These are phyloP conservation scores for Prillingera fragicola DNA, from an alignment of 1,284 basidiomycete species.

Conservation along the genomic window DNA sequence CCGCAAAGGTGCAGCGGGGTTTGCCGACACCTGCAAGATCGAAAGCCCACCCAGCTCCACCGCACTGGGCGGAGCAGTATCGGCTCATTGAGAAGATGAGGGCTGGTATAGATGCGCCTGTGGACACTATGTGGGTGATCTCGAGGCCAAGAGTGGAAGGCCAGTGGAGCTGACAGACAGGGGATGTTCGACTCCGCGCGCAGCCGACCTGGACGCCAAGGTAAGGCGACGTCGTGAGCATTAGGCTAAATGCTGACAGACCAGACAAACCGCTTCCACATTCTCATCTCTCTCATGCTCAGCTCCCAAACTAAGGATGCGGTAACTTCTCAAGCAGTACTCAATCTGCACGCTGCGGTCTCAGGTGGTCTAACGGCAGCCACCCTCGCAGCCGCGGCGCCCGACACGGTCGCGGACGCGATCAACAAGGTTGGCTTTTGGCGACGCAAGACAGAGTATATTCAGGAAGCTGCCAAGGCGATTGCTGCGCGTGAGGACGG, in stretches of 20 bases:
- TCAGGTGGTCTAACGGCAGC: constrained; percentile 72
- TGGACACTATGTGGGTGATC: constrained; percentile 80
- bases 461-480: constrained; percentile 68
- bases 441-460: constrained; percentile 69
- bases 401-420: constrained; percentile 60
- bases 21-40: constrained; percentile 52
- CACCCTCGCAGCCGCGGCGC: constrained; percentile 63
- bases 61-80: constrained; percentile 69
- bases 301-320: constrained; percentile 91
- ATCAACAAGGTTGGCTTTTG: constrained; percentile 92
- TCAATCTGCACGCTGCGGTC: constrained; percentile 65
- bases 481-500: constrained; percentile 56
- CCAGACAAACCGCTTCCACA: constrained; percentile 72
- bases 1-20: constrained; percentile 31
- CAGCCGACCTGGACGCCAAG: constrained; percentile 59
- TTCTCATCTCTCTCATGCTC: constrained; percentile 88
- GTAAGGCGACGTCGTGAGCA: constrained; percentile 45
- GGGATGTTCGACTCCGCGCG: constrained; percentile 35
- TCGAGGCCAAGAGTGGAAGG: neutral
- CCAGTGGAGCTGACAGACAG: constrained; percentile 13
- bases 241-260: neutral
- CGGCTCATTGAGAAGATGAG: constrained; percentile 73
- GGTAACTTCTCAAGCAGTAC: constrained; percentile 76
- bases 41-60: constrained; percentile 67
- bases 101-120: constrained; percentile 65